Base-by-base conservation (phyloP, 192 early-diverging fungal species). In the Entomortierella parvispora region DNA sequence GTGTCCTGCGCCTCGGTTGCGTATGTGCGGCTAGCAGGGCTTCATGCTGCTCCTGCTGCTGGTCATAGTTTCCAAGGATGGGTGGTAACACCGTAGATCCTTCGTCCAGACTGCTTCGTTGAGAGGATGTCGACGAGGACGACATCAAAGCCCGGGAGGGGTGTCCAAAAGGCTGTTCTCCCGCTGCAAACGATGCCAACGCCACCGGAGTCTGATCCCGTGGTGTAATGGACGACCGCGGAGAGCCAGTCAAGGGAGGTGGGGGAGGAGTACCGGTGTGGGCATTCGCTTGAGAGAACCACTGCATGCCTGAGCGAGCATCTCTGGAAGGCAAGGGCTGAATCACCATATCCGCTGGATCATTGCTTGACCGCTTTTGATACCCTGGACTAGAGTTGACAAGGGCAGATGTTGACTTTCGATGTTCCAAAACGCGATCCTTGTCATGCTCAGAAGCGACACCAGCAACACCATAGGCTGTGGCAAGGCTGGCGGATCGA, bases 291-390 rank as follows among this genome's bases (percentile, higher is more conserved):
- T 77, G 72, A 17, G 72, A 77, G 55, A 63, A 77, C 72, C 72
- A 77, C 15, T 68, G 65, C 59, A 62, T 61, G 4, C 72, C 72
- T 22, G 65, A 68, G 4, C 72, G 58, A 7, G 60, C 47, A 61
- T 68, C 72, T 4, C 65, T 64, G 44, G 72, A 77, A 20, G 72
- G 72, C 40, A 77, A 18, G 2, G 65, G 72, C 37, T 68, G 72
- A 6, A 77, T 47, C 3, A 42, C 33, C 26, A 68, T 64, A 31
- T 77, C 72, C 2, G 62, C 40, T 2, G 69, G 62, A 48, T 77
- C 72, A 22, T 77, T 63, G 32, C 72, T 77, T 2, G 65, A 68
- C 12, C 72, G 29, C 60, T 68, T 77, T 8, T 37, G 17, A 11
- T 2, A n/a, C 37, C 43, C 34, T 18, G 12, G 33, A 37, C 0